Percentiles rank a stretch among this genome's conserved stretches.
These are phyloP conservation scores for Platismatia glauca DNA, from an alignment of 495 filamentous ascomycete genomes.

Conservation along the genomic window DNA sequence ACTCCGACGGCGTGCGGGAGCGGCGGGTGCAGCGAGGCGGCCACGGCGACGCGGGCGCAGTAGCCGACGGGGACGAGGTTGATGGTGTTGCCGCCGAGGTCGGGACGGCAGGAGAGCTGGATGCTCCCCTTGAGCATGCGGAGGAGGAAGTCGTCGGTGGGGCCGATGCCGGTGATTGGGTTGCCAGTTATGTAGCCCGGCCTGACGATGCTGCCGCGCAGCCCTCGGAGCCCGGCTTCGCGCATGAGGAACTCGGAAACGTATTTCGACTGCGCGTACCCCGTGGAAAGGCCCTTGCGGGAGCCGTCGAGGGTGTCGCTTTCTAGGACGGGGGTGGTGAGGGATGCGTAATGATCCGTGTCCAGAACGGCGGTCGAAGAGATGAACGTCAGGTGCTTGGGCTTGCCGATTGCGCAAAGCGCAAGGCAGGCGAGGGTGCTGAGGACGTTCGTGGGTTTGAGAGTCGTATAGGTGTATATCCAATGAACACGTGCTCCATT, in stretches of 20 bases:
- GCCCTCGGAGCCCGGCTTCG: constrained; percentile 68
- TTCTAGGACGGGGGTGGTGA: constrained; percentile 40
- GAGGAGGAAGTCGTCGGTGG: constrained; percentile 84
- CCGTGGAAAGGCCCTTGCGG: constrained; percentile 59
- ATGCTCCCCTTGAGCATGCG: constrained; percentile 84
- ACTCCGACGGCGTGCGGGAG: constrained; percentile 42
- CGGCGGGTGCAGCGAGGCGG: constrained; percentile 56
- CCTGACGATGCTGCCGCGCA: constrained; percentile 66
- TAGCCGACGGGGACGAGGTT: constrained; percentile 87
- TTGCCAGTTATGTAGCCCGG: constrained; percentile 77
- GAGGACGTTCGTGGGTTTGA: constrained; percentile 71
- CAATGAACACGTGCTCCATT: constrained; percentile 86
- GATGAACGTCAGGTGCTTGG: constrained; percentile 77
- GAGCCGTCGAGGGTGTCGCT: constrained; percentile 57
- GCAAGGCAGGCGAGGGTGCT: constrained; percentile 68
- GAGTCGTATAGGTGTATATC: constrained; percentile 69
- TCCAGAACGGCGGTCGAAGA: constrained; percentile 81
- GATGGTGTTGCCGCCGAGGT: constrained; percentile 70
- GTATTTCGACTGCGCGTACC: constrained; percentile 92
- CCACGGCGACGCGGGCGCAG: constrained; percentile 70
- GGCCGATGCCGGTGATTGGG: constrained; percentile 32
- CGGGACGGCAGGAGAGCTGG: constrained; percentile 62
- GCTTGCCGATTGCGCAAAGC: constrained; percentile 65
- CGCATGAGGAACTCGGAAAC: constrained; percentile 70
- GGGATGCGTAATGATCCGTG: constrained; percentile 53